phyloP scores from a whole-genome alignment of 176 grass and related monocot species.

The Chloris gayana region DNA sequence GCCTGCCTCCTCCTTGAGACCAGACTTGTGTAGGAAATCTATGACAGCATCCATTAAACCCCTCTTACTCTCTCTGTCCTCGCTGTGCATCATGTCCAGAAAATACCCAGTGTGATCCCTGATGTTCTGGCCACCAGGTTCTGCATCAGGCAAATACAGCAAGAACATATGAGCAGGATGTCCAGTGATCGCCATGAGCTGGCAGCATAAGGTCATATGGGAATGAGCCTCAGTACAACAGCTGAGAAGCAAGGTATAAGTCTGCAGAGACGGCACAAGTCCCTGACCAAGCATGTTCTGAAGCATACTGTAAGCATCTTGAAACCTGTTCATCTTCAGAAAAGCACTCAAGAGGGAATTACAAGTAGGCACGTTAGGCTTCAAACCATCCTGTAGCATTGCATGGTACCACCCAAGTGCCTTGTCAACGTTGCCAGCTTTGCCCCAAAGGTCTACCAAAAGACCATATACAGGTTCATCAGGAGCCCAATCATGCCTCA shows the following conservation, averaged over 20 bases:
- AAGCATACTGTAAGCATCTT: constrained; percentile 70
- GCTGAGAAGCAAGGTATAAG: constrained; percentile 90
- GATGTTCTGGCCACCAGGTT: constrained; percentile 78
- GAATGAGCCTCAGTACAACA: constrained; percentile 62
- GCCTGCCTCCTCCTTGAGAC: constrained; percentile 95
- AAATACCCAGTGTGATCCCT: constrained; percentile 69
- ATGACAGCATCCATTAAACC: constrained; percentile 90
- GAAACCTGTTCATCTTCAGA: constrained; percentile 70
- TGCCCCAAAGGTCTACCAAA: constrained; percentile 96
- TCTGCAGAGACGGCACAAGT: constrained; percentile 86
- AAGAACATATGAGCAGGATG: constrained; percentile 92
- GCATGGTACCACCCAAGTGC: constrained; percentile 77
- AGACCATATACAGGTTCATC: constrained; percentile 95
- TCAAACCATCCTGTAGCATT: constrained; percentile 87
- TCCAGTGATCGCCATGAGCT: constrained; percentile 86
- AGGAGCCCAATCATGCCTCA: constrained; percentile 85
- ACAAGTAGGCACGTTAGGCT: constrained; percentile 89
- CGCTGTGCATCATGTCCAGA: constrained; percentile 91
- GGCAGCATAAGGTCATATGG: constrained; percentile 66
- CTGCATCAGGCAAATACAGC: constrained; percentile 79
- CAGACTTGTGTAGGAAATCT: constrained; percentile 86
- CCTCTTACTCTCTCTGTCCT: constrained; percentile 93
- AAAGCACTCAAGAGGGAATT: constrained; percentile 90
- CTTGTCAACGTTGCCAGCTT: constrained; percentile 84
- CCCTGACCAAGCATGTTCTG: constrained; percentile 76